Evolutionary conservation across 1,284 basidiomycete genomes (phyloP), one percentile per base, ranked within the genome.

Genomic region (Hemileia vastatrix): DNA sequence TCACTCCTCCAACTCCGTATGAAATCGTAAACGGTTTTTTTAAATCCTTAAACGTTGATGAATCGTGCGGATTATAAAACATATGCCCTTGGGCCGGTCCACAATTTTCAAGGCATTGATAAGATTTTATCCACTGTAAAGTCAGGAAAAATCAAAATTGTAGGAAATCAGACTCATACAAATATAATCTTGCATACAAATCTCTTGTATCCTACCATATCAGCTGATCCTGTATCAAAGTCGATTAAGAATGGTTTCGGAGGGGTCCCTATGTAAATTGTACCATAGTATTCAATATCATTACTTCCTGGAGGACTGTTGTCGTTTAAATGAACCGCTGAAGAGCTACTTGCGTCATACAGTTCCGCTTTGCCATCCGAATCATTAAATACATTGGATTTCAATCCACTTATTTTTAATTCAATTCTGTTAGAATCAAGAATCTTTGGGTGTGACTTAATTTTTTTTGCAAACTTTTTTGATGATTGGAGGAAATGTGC

Each of bases 281-380:
- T 48, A 43, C 69, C 67, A 19, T 65, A 66, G 62, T 66, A 70
- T 5, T 67, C 56, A 15, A 69, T 61, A 54, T 68, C 69, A 19
- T 68, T 68, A 23, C 55, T 47, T 15, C 49, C 60, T 1, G 60
- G 56, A 19, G 53, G 36, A 54, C 48, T 56, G 45, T 63, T 54
- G 24, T 33, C 19, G 33, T 32, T 19, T 48, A 13, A 15, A 54
- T 63, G 3, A 27, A 43, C 44, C 45, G 48, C 52, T 45, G 4
- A 45, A 48, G 19, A 6, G 48, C 27, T 43, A n/a, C 11, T 1
- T 43, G 40, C 6, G 48, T n/a, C n/a, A n/a, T n/a, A n/a, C n/a
- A 51, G 15, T 24, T 53, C 31, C 6, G 9, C 19, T 24, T 13
- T 19, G 51, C 6, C 11, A 23, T 6, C 51, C 6, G 9, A 32